These are phyloP conservation scores for Thraustochytrium striatum DNA, from an alignment of 352 stramenopile genomes.

Conservation along the genomic window DNA sequence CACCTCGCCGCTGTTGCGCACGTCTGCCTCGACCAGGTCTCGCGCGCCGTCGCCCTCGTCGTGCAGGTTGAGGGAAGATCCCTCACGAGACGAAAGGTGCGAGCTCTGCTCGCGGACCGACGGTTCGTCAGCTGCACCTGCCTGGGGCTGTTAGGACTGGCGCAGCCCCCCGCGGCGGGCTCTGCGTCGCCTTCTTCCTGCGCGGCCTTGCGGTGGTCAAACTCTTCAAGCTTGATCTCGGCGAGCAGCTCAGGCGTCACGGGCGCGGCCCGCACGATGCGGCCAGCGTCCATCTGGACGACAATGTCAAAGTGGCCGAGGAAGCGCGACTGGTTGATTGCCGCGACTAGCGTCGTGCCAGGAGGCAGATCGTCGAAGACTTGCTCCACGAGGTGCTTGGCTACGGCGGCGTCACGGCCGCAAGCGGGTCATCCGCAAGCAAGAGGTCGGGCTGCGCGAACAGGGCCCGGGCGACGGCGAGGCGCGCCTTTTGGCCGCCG, in stretches of 20 bases:
- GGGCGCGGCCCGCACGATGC: background rate
- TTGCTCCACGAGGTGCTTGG: constrained; percentile 36
- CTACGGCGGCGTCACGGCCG: constrained; percentile 58
- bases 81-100: background rate
- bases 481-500: constrained; percentile 43
- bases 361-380: background rate
- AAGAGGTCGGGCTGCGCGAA: constrained; percentile 60
- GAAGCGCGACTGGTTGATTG: constrained; percentile 37
- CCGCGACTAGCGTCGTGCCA: background rate
- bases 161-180: background rate
- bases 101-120: background rate
- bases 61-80: background rate
- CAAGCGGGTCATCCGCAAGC: constrained; percentile 56
- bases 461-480: constrained; percentile 37
- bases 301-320: constrained; percentile 32
- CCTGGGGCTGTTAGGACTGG: background rate
- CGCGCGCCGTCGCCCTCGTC: background rate
- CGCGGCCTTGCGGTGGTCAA: background rate
- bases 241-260: background rate
- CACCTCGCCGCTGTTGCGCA: background rate
- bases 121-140: background rate
- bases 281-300: background rate
- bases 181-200: background rate
- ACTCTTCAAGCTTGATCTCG: background rate
- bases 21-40: constrained; percentile 39